A percentile compares a stretch with the other conserved stretches of the same genome.
Conservation (phyloP, 768 basidiomycete species). For the Tulasnella sp. region DNA sequence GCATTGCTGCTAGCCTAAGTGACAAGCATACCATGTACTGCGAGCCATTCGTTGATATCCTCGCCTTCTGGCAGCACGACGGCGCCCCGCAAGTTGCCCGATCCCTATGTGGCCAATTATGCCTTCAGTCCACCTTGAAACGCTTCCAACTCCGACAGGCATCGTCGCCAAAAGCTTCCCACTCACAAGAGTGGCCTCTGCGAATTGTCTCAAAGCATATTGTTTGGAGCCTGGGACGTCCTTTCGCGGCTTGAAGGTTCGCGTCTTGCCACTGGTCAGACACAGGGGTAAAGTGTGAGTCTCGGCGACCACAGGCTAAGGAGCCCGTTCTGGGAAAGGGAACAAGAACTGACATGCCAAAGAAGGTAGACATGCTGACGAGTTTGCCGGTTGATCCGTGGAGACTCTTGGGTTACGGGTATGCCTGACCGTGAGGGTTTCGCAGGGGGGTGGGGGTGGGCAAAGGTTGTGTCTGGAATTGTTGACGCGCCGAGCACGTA, state of each 20-base stretch:
- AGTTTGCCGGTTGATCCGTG: neutral
- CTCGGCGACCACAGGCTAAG: neutral
- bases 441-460: neutral
- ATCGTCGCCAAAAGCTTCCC: neutral
- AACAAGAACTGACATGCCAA: slow-evolving; percentile 62
- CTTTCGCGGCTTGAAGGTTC: slow-evolving; percentile 95
- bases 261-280: slow-evolving; percentile 68
- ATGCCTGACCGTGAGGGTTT: neutral
- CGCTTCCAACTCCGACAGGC: neutral
- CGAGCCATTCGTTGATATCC: slow-evolving; percentile 98
- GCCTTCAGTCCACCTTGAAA: slow-evolving; percentile 16
- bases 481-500: neutral
- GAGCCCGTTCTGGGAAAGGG: neutral
- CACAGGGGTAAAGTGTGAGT: slow-evolving; percentile 20
- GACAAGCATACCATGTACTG: slow-evolving; percentile 76
- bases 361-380: slow-evolving; percentile 73
- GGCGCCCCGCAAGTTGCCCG: slow-evolving; percentile 88
- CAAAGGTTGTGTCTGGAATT: neutral
- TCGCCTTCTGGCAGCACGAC: slow-evolving; percentile 96
- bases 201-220: slow-evolving; percentile 96
- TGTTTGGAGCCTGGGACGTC: slow-evolving; percentile 95
- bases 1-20: neutral
- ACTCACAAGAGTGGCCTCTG: slow-evolving; percentile 85
- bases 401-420: neutral
- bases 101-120: slow-evolving; percentile 57